Evolutionary conservation across 805 yeast species (phyloP), one percentile per base, ranked within the genome.

Genomic region (Cyberlindnera xishuangbannaensis): DNA sequence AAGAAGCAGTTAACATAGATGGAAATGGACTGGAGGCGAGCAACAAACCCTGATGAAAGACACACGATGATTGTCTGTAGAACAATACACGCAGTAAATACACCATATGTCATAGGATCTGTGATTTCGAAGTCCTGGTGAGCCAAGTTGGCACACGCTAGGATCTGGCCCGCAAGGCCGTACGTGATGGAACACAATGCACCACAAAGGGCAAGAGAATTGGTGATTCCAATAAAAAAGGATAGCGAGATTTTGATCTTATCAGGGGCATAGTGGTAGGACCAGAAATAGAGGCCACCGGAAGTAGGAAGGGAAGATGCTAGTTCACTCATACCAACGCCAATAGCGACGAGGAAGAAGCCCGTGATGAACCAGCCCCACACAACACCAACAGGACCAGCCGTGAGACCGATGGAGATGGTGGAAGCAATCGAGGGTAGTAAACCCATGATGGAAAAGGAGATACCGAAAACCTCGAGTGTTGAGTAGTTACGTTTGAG

Each of bases 361-460:
- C 76, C 67, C 18, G 83, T 68, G 14, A 74, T 47, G 30, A 77
- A 58, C 88, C 88, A 82, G 29, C 84, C 81, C 87, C 88, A 81
- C 3, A 78, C 63, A 36, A 77, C 64, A 11, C 56, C 44, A 8
- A 69, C 75, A 0, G 83, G 76, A 4, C 87, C 87, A 0, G 78
- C 73, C 14, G 40, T 32, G 12, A 39, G 28, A 12, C 76, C 77
- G 21, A 59, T 55, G 15, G 60, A 56, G 6, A 76, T 43, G 14
- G 66, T 61, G 4, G 80, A 69, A 0, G 81, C 69, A 31, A 76
- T 71, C n/a, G 77, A 68, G 1, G 81, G 81, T 22, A 78, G 59
- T 26, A 77, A 55, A 10, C 82, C 78, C 82, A 78, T 76, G 48
- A 77, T 75, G 20, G 74, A 65, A 50, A 74, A 76, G 5, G 83